Evolutionary conservation across 1,284 basidiomycete species (phyloP).

Genomic region (Microbotryum saponariae): DNA sequence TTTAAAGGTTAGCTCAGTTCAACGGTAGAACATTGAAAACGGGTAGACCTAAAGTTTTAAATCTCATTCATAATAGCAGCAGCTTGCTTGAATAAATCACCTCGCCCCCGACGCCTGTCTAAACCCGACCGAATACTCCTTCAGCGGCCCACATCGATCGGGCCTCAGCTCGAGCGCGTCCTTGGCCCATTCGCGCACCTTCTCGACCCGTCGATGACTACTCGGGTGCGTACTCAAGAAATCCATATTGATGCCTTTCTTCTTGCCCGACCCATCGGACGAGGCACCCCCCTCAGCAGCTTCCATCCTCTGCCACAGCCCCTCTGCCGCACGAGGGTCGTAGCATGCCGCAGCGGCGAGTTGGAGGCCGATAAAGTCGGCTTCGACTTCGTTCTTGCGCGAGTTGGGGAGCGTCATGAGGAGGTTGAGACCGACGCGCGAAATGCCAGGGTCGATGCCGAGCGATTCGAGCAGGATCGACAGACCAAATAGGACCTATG

Average conservation of each 20-base stretch:
- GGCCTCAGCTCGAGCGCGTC: conserved; percentile 14
- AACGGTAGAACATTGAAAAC: too few species aligned
- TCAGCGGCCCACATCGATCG: conserved; percentile 10
- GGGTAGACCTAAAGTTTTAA: too few species aligned
- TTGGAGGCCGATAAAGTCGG: conserved; percentile 34
- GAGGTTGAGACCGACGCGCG: conserved; percentile 48
- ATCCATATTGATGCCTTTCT: conserved; percentile 39
- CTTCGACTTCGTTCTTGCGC: conserved; percentile 67
- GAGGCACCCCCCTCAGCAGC: conserved; percentile 15
- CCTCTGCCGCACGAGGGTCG: conserved; percentile 63
- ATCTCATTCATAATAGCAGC: too few species aligned
- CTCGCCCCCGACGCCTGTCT: neutral
- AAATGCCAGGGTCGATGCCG: conserved; percentile 54
- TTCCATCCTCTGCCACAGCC: conserved; percentile 38
- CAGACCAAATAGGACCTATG: conserved; percentile 52
- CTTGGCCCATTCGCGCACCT: conserved; percentile 31
- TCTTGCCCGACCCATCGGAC: neutral
- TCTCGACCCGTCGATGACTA: conserved; percentile 57
- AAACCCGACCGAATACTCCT: conserved; percentile 5
- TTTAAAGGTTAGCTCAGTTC: too few species aligned
- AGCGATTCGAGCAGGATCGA: conserved; percentile 50
- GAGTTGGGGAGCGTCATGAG: conserved; percentile 72
- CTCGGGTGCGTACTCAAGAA: conserved; percentile 71
- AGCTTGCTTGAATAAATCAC: too few species aligned
- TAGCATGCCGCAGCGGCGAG: conserved; percentile 58